phyloP scores from a whole-genome alignment of 306 rosid species.

The Hippophae tibetana region DNA sequence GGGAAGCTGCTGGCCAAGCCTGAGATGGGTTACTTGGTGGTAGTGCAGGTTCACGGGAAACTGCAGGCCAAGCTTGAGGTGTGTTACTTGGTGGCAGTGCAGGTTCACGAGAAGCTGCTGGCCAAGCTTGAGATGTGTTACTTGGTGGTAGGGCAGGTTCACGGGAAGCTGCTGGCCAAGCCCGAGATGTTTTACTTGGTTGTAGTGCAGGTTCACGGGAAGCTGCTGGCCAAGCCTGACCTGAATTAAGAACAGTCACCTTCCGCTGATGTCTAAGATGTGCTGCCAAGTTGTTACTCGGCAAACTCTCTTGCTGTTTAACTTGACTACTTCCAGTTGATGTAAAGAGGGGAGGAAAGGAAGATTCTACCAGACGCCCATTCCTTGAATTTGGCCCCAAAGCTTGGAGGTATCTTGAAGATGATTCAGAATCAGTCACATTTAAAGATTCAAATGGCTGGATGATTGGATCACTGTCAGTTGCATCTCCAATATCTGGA shows the following conservation, averaged over 20 bases:
- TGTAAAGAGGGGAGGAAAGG: slow-evolving; percentile 76
- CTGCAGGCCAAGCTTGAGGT: too few species aligned
- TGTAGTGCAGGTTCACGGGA: slow-evolving; percentile 37
- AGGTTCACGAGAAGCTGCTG: too few species aligned
- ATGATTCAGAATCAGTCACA: slow-evolving; percentile 39
- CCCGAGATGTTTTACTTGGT: slow-evolving; percentile 26
- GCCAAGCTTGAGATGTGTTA: too few species aligned
- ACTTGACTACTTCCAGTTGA: slow-evolving; percentile 45
- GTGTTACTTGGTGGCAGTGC: too few species aligned
- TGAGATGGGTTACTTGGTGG: too few species aligned
- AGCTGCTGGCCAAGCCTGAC: slow-evolving; percentile 71
- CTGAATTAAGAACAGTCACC: slow-evolving; percentile 42
- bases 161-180: too few species aligned
- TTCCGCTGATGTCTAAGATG: slow-evolving; percentile 57
- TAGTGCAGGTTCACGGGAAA: too few species aligned
- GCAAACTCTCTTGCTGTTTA: slow-evolving; percentile 41
- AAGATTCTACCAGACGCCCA: slow-evolving; percentile 49
- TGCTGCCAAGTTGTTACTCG: slow-evolving; percentile 72
- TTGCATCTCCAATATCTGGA: slow-evolving; percentile 31
- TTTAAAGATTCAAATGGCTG: slow-evolving; percentile 54
- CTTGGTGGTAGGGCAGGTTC: too few species aligned
- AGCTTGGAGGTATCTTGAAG: slow-evolving; percentile 84
- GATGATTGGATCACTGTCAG: slow-evolving; percentile 45
- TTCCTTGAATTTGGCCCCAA: slow-evolving; percentile 50
- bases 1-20: too few species aligned